Conservation (phyloP, 2,329 filamentous ascomycete genomes). For the Ceratocystis lukuohia region DNA sequence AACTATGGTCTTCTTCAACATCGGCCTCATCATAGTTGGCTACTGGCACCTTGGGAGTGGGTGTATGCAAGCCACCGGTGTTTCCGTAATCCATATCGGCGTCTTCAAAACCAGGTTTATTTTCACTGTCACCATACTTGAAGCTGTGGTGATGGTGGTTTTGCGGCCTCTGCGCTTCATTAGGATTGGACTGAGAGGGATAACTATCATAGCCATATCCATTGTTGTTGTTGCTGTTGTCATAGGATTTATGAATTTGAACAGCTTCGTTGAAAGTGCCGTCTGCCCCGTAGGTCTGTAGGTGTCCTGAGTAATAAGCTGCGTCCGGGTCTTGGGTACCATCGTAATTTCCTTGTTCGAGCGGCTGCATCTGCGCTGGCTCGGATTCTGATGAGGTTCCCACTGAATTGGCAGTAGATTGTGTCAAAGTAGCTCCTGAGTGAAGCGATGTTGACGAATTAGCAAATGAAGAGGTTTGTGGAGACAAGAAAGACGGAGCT, state of each 20-base stretch:
- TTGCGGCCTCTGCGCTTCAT: conserved; percentile 22
- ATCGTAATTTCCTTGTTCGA: neutral
- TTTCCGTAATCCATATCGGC: conserved; percentile 75
- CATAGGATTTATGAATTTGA: neutral
- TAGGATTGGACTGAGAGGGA: neutral
- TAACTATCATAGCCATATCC: neutral
- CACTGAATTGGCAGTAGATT: neutral
- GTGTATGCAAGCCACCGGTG: conserved; percentile 76
- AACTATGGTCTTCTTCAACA: conserved; percentile 71
- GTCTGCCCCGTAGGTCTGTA: neutral
- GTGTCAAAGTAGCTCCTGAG: neutral
- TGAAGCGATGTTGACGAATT: neutral
- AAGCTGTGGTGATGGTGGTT: neutral
- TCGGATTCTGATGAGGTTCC: neutral
- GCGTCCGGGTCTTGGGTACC: neutral
- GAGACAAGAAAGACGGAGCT: neutral
- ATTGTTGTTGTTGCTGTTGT: neutral
- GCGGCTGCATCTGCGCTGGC: neutral
- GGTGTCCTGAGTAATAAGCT: neutral
- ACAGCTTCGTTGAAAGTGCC: neutral
- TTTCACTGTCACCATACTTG: conserved; percentile 22
- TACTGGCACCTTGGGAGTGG: conserved; percentile 60
- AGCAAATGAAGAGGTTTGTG: neutral
- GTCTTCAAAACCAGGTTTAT: conserved; percentile 35
- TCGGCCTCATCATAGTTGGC: conserved; percentile 93